Conservation (phyloP, 129 eudicot genomes). For the Flaveria brownii region DNA sequence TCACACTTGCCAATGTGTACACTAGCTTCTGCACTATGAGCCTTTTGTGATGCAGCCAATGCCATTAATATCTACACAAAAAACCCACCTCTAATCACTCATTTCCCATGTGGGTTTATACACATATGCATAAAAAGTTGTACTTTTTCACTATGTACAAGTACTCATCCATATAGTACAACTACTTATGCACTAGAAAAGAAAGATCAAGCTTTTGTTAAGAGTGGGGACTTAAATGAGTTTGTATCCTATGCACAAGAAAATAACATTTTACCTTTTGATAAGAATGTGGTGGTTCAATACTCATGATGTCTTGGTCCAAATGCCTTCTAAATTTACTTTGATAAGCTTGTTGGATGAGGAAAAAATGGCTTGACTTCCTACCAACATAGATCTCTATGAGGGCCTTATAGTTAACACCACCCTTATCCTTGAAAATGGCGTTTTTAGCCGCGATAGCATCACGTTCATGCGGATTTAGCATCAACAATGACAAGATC, state of each 20-base stretch:
- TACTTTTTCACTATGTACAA: conserved; percentile 15
- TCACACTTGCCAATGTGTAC: conserved; percentile 78
- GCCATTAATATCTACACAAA: conserved; percentile 62
- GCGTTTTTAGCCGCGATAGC: conserved; percentile 62
- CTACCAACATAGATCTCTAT: conserved; percentile 67
- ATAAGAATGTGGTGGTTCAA: conserved; percentile 74
- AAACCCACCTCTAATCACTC: conserved; percentile 21
- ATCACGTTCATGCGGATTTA: conserved; percentile 60
- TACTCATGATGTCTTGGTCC: conserved; percentile 58
- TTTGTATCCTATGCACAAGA: conserved; percentile 9
- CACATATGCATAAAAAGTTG: conserved; percentile 6
- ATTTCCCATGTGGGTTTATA: conserved; percentile 28
- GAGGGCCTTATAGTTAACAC: conserved; percentile 54
- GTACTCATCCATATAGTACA: conserved; percentile 19
- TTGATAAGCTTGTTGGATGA: conserved; percentile 72
- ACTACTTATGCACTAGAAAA: conserved; percentile 1
- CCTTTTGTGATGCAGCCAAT: conserved; percentile 79
- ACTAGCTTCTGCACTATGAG: conserved; percentile 64
- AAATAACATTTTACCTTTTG: conserved; percentile 51
- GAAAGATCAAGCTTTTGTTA: conserved; percentile 18
- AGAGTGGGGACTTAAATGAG: background rate
- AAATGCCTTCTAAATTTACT: conserved; percentile 54
- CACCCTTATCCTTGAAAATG: conserved; percentile 30
- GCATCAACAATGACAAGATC: conserved; percentile 52
- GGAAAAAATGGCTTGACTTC: conserved; percentile 76